phyloP scores from a whole-genome alignment of 2,329 filamentous ascomycete species.

The Aspergillus quadrilineatus region DNA sequence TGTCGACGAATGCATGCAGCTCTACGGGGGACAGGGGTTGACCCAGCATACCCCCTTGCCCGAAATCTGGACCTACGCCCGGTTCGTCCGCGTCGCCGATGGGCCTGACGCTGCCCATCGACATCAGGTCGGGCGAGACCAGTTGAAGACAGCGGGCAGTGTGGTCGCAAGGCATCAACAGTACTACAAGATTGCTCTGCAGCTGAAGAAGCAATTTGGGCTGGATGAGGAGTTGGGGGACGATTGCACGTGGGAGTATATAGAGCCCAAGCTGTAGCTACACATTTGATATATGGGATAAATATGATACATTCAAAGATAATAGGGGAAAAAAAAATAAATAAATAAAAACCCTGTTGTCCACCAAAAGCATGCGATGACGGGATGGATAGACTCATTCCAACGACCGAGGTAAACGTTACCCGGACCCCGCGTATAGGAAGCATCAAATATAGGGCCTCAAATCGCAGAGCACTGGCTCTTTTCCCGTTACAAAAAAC shows the following conservation, averaged over 20 bases:
- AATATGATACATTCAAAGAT: too few species aligned
- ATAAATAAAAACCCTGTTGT: too few species aligned
- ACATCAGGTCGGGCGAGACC: constrained; percentile 3
- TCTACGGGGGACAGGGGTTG: constrained; percentile 7
- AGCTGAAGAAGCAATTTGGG: constrained; percentile 9
- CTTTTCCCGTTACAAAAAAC: too few species aligned
- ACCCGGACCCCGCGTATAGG: background rate
- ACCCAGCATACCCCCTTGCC: constrained; percentile 12
- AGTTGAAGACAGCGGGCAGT: background rate
- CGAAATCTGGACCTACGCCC: constrained; percentile 11
- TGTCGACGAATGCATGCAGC: constrained; percentile 12
- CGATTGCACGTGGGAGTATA: constrained; percentile 11
- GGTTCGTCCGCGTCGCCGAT: constrained; percentile 9
- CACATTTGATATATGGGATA: background rate
- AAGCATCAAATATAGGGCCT: too few species aligned
- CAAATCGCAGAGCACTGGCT: too few species aligned
- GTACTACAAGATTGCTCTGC: constrained; percentile 8
- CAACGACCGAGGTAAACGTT: background rate
- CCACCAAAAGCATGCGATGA: background rate
- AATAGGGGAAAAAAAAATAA: too few species aligned
- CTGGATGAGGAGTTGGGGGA: constrained; percentile 7
- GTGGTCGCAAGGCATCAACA: constrained; percentile 4
- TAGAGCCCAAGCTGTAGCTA: background rate
- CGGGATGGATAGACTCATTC: background rate
- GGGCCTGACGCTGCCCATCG: constrained; percentile 11